Base-by-base conservation (phyloP, 2,329 filamentous ascomycete genomes). In the Colletotrichum echinochloae region DNA sequence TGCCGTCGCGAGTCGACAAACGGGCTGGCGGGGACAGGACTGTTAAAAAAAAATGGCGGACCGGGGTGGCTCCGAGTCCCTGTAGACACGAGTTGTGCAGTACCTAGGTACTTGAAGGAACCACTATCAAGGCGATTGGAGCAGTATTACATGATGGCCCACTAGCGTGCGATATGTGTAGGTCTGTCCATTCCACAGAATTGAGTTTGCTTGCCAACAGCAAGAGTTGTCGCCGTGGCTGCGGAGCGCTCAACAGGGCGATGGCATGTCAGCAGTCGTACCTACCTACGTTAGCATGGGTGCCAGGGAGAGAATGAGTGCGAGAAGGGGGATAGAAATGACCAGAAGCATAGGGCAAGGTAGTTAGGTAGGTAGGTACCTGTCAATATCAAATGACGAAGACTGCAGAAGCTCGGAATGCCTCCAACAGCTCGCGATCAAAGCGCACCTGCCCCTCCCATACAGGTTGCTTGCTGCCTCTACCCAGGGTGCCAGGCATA, bases 131-230 rank as follows among this genome's bases (percentile, higher is more conserved):
- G 46, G 33, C 8, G n/a, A 63, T 20, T n/a, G 16, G 28, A 33
- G 16, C 57, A 52, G 46, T 26, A n/a, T n/a, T n/a, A 52, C 11
- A 7, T 16, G 12, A 26, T 9, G 3, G 35, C 20, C 33, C 14
- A 54, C 33, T 14, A 18, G 16, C 44, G 26, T 26, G 49, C 33
- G 30, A 26, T 39, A 16, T 33, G 39, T 28, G 44, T 46, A 46
- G 44, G 44, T 44, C 12, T 46, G 41, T n/a, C 26, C 23, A 46
- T 55, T 49, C 23, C 28, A 37, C 37, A 51, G 23, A 62, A 52
- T 66, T 66, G 56, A 56, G 44, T 67, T 66, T 61, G 20, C 56
- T 66, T 66, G 62, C 49, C 55, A 37, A 55, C n/a, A 48, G 20
- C 11, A 30, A 46, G 26, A 23, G 35, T 52, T 63, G 26, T 28